Evolutionary conservation across 2,329 filamentous ascomycete genomes (phyloP).

Genomic region (Colletotrichum sp.): DNA sequence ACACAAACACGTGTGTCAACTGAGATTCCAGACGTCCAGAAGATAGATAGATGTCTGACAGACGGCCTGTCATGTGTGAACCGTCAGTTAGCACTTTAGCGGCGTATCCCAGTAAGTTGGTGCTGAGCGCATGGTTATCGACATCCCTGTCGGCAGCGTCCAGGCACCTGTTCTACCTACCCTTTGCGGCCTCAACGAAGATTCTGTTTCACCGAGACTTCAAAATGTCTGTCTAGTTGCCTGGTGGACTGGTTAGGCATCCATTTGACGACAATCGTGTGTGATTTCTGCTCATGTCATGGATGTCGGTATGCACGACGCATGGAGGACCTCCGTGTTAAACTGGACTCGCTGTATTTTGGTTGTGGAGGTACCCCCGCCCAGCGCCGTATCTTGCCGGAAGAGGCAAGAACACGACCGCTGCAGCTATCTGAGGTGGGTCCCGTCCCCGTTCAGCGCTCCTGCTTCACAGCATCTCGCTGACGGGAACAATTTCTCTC

Average conservation of each 20-base stretch:
- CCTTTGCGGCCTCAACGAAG: neutral
- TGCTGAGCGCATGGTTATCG: neutral
- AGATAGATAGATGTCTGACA: neutral
- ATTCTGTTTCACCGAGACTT: neutral
- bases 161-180: neutral
- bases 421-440: neutral
- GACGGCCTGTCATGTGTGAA: neutral
- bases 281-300: neutral
- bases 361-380: neutral
- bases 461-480: neutral
- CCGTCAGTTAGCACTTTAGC: neutral
- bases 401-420: neutral
- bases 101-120: neutral
- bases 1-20: neutral
- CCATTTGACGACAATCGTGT: neutral
- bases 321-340: neutral
- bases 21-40: neutral
- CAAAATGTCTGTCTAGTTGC: neutral
- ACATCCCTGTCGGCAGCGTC: neutral
- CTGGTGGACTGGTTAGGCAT: neutral
- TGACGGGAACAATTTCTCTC: neutral
- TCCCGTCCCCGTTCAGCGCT: neutral
- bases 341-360: neutral
- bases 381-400: neutral
- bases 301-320: neutral